Evolutionary conservation across 106 monocot species (phyloP).

Genomic region (Apostasia ramifera): DNA sequence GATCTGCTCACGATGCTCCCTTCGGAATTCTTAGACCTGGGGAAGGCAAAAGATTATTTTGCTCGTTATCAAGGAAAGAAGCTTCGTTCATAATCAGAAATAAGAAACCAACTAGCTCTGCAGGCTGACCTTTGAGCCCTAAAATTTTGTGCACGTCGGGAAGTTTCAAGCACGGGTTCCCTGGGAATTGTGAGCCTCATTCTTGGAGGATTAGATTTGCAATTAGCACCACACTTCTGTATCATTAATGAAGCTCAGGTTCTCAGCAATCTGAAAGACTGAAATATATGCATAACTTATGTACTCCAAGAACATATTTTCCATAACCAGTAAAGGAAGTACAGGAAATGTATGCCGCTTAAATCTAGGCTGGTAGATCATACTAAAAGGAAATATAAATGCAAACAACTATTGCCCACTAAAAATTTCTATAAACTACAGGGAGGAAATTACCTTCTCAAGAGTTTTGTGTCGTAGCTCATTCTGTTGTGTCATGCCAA

Average conservation of each 20-base stretch:
- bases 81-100: background rate
- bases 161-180: conserved; percentile 76
- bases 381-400: background rate
- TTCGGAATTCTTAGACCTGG: conserved; percentile 35
- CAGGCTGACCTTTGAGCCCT: conserved; percentile 23
- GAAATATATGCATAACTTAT: conserved; percentile 1
- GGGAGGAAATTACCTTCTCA: background rate
- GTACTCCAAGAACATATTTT: background rate
- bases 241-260: conserved; percentile 9
- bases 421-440: background rate
- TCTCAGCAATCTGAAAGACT: too few relatives aligned
- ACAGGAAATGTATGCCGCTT: background rate
- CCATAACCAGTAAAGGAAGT: background rate
- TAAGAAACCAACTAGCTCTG: background rate
- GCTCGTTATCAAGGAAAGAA: background rate
- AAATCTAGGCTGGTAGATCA: background rate
- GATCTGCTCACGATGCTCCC: conserved; percentile 7
- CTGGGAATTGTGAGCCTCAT: conserved; percentile 69
- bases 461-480: conserved; percentile 3
- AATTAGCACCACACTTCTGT: conserved; percentile 25
- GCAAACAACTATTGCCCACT: background rate
- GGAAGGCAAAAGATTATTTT: conserved; percentile 3
- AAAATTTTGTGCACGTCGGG: conserved; percentile 50
- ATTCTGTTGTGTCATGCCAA: background rate
- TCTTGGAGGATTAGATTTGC: conserved; percentile 17